These are phyloP conservation scores for Fonsecaea erecta DNA, from an alignment of 2,329 filamentous ascomycete genomes.

Conservation along the genomic window DNA sequence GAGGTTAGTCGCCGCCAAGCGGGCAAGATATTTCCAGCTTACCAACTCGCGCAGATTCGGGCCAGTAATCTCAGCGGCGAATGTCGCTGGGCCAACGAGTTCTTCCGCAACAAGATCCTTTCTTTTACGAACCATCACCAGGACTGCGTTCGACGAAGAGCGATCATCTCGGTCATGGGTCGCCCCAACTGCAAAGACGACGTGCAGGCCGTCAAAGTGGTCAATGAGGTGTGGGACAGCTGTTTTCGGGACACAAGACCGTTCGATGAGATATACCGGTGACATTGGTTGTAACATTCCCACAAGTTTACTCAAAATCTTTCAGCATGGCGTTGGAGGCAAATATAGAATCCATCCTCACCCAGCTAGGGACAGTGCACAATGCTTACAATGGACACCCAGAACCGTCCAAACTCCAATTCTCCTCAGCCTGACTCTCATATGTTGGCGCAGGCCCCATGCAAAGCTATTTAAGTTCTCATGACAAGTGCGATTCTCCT, in stretches of 20 bases:
- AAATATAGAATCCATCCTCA: background rate
- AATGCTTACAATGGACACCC: slow-evolving; percentile 9
- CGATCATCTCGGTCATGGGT: slow-evolving; percentile 76
- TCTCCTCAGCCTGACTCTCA: slow-evolving; percentile 8
- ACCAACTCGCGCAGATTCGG: slow-evolving; percentile 67
- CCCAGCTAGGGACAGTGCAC: background rate
- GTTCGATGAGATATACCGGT: slow-evolving; percentile 93
- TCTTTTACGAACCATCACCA: slow-evolving; percentile 91
- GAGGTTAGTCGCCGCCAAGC: slow-evolving; percentile 64
- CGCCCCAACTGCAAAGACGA: slow-evolving; percentile 83
- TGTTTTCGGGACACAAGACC: slow-evolving; percentile 93
- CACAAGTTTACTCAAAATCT: slow-evolving; percentile 11
- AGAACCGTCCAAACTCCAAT: slow-evolving; percentile 27
- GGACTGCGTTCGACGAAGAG: slow-evolving; percentile 82
- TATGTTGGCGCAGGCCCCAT: slow-evolving; percentile 13
- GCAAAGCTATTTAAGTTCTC: slow-evolving; percentile 9
- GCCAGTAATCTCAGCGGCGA: slow-evolving; percentile 92
- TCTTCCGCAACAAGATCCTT: slow-evolving; percentile 83
- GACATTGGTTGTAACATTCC: slow-evolving; percentile 29
- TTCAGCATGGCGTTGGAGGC: slow-evolving; percentile 35
- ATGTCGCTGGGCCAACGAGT: slow-evolving; percentile 86
- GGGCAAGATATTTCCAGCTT: slow-evolving; percentile 1
- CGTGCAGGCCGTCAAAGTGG: slow-evolving; percentile 80
- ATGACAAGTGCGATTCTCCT: slow-evolving; percentile 2
- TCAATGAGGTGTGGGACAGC: slow-evolving; percentile 98